These are phyloP conservation scores for Leavenworthia alabamica DNA, from an alignment of 345 rosid species.

Conservation along the genomic window DNA sequence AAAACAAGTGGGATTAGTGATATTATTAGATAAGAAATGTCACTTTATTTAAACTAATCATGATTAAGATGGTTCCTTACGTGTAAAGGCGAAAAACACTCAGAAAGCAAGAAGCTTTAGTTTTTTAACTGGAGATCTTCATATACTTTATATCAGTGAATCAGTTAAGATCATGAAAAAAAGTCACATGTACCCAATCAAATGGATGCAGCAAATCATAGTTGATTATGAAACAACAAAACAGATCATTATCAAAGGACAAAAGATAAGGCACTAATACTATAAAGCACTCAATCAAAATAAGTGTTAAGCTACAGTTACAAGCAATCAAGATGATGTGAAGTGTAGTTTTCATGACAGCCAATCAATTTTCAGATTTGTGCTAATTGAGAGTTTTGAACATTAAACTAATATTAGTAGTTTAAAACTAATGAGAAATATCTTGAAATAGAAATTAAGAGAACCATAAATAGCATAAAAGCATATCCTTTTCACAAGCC, in stretches of 20 bases:
- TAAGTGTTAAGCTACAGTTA: constrained; percentile 3
- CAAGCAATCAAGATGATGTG: constrained; percentile 16
- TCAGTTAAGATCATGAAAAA: constrained; percentile 23
- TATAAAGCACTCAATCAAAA: constrained; percentile 14
- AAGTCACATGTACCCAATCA: too few relatives aligned
- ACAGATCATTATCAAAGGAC: not conserved
- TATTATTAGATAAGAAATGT: constrained; percentile 7
- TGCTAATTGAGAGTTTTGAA: constrained; percentile 1
- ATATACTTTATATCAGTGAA: constrained; percentile 20
- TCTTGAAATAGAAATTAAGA: constrained; percentile 3
- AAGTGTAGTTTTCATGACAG: constrained; percentile 17
- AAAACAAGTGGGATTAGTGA: constrained; percentile 28
- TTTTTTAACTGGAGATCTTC: constrained; percentile 24
- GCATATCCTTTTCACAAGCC: constrained; percentile 30
- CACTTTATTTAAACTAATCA: constrained; percentile 26
- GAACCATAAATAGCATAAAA: constrained; percentile 18
- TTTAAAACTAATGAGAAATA: constrained; percentile 17
- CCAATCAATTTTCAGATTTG: constrained; percentile 27
- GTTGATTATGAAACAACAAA: constrained; percentile 14
- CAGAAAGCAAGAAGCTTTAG: constrained; percentile 26
- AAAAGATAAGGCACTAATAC: constrained; percentile 6
- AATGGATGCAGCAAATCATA: constrained; percentile 25
- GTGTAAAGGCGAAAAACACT: constrained; percentile 31
- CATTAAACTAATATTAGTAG: constrained; percentile 1
- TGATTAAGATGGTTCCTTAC: constrained; percentile 30